Conservation (phyloP, 139 green algal species). For the Coelastrella sp. region DNA sequence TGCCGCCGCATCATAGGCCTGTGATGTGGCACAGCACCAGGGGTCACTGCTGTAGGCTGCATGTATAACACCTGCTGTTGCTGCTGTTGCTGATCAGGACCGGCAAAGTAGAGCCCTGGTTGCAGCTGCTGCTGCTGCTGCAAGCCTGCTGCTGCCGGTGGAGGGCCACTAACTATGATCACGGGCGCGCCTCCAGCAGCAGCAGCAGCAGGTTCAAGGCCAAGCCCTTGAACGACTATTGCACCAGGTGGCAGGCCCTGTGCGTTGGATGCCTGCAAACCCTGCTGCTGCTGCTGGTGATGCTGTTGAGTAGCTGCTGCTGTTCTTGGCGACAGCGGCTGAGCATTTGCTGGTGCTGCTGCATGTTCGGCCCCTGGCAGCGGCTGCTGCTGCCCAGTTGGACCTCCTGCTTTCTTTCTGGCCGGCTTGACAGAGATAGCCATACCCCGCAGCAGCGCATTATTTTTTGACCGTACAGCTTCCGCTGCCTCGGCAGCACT, state of each 20-base stretch:
- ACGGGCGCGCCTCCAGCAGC: not conserved
- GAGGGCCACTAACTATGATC: not conserved
- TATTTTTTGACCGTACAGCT: constrained; percentile 4
- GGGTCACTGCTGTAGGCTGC: not conserved
- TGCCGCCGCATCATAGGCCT: not conserved
- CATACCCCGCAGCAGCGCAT: not conserved
- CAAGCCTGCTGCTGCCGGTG: not conserved
- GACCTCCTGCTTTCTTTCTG: not conserved
- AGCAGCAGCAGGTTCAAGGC: not conserved
- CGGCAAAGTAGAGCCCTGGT: too few relatives aligned
- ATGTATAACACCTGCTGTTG: not conserved
- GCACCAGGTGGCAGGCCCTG: not conserved
- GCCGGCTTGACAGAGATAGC: constrained; percentile 16
- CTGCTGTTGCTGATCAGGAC: not conserved
- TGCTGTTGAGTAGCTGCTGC: not conserved
- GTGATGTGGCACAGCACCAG: not conserved
- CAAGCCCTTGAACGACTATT: not conserved
- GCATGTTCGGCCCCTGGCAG: not conserved
- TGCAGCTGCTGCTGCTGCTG: not conserved
- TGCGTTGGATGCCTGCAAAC: not conserved
- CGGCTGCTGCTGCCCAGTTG: not conserved
- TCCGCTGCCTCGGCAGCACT: not conserved
- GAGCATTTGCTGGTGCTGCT: not conserved
- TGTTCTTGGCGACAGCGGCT: not conserved
- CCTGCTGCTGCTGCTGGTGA: constrained; percentile 19